phyloP scores from a whole-genome alignment of 1,139 yeast genomes.

The Candida sp. region DNA sequence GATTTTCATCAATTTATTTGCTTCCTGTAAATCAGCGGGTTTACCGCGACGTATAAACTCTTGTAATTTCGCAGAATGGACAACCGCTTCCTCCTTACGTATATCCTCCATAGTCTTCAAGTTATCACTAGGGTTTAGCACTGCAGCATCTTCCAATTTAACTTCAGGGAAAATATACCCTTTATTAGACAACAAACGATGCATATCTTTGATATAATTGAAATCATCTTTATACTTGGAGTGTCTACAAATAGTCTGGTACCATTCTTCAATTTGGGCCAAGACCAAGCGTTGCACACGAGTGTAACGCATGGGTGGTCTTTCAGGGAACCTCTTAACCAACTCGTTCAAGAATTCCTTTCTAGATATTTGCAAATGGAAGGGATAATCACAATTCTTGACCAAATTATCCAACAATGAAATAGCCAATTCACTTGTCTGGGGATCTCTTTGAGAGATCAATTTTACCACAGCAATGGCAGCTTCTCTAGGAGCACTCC shows the following conservation, averaged over 20 bases:
- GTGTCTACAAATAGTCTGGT: slow-evolving; percentile 89
- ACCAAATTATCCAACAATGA: slow-evolving; percentile 80
- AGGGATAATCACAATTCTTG: slow-evolving; percentile 96
- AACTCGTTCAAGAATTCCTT: slow-evolving; percentile 93
- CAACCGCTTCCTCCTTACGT: slow-evolving; percentile 88
- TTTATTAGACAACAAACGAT: slow-evolving; percentile 79
- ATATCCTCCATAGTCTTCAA: slow-evolving; percentile 87
- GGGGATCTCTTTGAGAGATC: slow-evolving; percentile 80
- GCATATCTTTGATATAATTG: slow-evolving; percentile 94
- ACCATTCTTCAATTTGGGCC: slow-evolving; percentile 97
- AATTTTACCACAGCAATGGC: slow-evolving; percentile 85
- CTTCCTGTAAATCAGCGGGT: slow-evolving; percentile 94
- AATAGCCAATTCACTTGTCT: slow-evolving; percentile 61
- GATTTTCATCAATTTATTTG: slow-evolving; percentile 92
- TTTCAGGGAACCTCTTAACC: slow-evolving; percentile 91
- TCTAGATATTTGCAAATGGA: slow-evolving; percentile 91
- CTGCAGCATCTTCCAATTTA: slow-evolving; percentile 88
- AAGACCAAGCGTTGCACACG: slow-evolving; percentile 81
- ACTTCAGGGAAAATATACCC: slow-evolving; percentile 92
- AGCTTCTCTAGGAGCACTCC: slow-evolving; percentile 88
- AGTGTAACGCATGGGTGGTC: slow-evolving; percentile 85
- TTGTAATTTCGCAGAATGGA: slow-evolving; percentile 93
- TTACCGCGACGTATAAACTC: slow-evolving; percentile 94
- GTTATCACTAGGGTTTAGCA: slow-evolving; percentile 86
- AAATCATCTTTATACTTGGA: slow-evolving; percentile 89